Base-by-base conservation (phyloP, 2,329 filamentous ascomycete species). In the Exophiala viscosa region DNA sequence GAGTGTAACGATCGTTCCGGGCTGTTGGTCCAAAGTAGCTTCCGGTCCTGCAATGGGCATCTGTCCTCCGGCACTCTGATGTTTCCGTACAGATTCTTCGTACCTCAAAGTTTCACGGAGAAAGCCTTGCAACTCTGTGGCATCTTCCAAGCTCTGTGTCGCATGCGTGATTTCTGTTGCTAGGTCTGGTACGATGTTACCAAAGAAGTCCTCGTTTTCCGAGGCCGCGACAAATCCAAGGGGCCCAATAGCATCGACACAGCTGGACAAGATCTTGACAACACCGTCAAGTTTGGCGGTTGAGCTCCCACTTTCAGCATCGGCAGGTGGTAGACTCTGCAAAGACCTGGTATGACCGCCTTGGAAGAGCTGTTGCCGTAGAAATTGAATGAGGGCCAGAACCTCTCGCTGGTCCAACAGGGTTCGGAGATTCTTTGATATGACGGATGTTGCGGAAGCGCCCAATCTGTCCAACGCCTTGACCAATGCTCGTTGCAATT, bases 121-220 rank as follows among this genome's bases (percentile, higher is more conserved):
- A n/a, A 76, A 69, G 5, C 73, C 73, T 53, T 71, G 70, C 18
- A 77, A 65, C 54, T 76, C 73, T 2, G 67, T 69, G 1, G 74
- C 72, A 56, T 77, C 75, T 50, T 76, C 73, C 40, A 77, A 67
- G 32, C 73, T 73, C 13, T 72, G 70, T 5, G 75, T 67, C 1
- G 74, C 71, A 42, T 73, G 73, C 3, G 74, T 74, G 23, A 77
- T 66, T 57, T 77, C 75, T 3, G 73, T 72, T 53, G 73, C 70
- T 67, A 77, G 71, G 43, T 77, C 73, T 13, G 71, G 66, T 45
- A 77, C 69, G 28, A 64, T 53, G 20, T 49, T 58, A 32, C 59
- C 57, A 11, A 76, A 65, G 38, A 74, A 72, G 33, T 69, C 66
- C 50, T 75, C 71, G 51, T 71, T 68, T 34, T 64, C 65, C 28